These are phyloP conservation scores for Aquanectria penicillioides DNA, from an alignment of 2,329 filamentous ascomycete species.

Conservation along the genomic window DNA sequence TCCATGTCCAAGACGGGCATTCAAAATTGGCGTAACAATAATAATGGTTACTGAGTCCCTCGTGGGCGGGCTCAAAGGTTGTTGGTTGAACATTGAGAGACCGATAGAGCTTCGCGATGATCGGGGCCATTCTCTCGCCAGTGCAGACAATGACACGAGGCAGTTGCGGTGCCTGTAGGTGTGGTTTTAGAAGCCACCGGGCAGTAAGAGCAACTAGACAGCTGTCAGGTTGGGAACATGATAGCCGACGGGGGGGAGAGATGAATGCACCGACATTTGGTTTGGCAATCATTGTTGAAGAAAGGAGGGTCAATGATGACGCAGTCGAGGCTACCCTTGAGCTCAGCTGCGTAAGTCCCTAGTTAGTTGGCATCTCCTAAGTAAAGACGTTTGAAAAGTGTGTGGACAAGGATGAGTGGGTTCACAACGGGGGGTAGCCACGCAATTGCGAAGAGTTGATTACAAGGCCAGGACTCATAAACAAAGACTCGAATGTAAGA, in stretches of 20 bases:
- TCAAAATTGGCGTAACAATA: constrained; percentile 84
- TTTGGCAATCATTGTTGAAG: constrained; percentile 82
- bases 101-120: constrained; percentile 74
- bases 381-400: too few species aligned
- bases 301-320: constrained; percentile 84
- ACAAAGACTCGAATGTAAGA: too few species aligned
- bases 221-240: constrained; percentile 7
- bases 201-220: constrained; percentile 75
- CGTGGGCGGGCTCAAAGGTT: constrained; percentile 74
- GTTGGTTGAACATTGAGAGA: constrained; percentile 71
- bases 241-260: constrained; percentile 24
- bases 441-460: too few species aligned
- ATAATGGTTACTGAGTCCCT: constrained; percentile 84
- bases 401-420: too few species aligned
- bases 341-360: constrained; percentile 49
- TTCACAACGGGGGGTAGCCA: too few species aligned
- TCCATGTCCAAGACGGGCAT: constrained; percentile 62
- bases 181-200: constrained; percentile 72
- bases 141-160: constrained; percentile 73
- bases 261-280: constrained; percentile 65
- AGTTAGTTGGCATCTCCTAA: background rate
- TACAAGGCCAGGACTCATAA: too few species aligned
- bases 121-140: constrained; percentile 76
- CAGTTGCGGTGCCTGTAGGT: constrained; percentile 24
- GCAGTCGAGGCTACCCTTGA: constrained; percentile 73